A percentile compares a stretch with the other conserved stretches of the same genome.
phyloP scores from a whole-genome alignment of 345 rosid genomes.

The Eucalyptus polybractea region DNA sequence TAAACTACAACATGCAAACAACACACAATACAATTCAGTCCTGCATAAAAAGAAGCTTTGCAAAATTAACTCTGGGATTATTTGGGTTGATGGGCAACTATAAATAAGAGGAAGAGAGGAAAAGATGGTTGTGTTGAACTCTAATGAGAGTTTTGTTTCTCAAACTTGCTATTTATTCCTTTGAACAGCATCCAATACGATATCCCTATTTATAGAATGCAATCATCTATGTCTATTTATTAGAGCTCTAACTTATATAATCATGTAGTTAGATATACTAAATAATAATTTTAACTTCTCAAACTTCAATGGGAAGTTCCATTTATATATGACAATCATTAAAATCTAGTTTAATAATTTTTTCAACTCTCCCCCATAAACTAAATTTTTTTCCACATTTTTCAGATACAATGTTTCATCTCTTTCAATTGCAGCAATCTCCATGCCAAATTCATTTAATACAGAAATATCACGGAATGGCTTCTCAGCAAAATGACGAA shows the following conservation, averaged over 20 bases:
- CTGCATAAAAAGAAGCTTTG: not conserved
- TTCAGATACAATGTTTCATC: not conserved
- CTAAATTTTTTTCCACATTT: not conserved
- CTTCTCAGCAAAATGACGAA: not conserved
- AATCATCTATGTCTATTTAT: not conserved
- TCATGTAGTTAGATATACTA: not conserved
- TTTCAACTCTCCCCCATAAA: not conserved
- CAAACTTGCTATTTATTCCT: not conserved
- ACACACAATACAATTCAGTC: not conserved
- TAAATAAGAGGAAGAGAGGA: not conserved
- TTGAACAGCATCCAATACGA: not conserved
- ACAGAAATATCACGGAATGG: not conserved
- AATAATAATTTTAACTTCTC: not conserved
- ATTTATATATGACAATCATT: not conserved
- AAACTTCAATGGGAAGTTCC: not conserved
- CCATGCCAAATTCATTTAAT: not conserved
- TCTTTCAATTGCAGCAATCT: not conserved
- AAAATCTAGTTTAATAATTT: not conserved
- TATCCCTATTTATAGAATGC: not conserved
- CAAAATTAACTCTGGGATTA: not conserved
- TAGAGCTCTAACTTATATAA: not conserved
- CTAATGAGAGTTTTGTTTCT: not conserved
- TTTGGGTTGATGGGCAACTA: not conserved
- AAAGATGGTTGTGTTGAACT: not conserved
- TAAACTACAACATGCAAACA: not conserved